Conservation (phyloP, 208 protist species). For the Trypanosomatidae sp. region DNA sequence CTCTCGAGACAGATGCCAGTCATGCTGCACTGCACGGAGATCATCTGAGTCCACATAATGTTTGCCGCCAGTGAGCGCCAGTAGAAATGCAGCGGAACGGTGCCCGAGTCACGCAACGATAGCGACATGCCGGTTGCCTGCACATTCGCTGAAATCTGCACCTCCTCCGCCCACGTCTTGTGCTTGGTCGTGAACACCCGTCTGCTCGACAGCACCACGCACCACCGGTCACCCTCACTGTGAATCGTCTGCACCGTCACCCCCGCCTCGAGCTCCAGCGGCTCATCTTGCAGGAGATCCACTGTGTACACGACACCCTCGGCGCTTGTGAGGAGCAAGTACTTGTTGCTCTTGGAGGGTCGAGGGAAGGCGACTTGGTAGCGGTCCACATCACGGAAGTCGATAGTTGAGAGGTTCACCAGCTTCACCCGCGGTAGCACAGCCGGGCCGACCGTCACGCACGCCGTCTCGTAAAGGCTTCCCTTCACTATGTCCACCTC, state of each 20-base stretch:
- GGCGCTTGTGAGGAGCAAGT: constrained; percentile 30
- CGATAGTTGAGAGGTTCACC: constrained; percentile 42
- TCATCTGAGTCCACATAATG: constrained; percentile 24
- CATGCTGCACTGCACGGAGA: constrained; percentile 49
- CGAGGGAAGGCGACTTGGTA: constrained; percentile 27
- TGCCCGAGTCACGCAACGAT: constrained; percentile 24
- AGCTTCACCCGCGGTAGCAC: constrained; percentile 40
- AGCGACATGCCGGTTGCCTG: constrained; percentile 24
- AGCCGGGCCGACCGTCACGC: constrained; percentile 42
- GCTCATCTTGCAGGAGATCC: constrained; percentile 26
- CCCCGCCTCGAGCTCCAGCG: constrained; percentile 30
- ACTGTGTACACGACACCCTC: constrained; percentile 14
- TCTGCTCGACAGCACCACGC: constrained; percentile 20
- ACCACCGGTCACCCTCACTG: constrained; percentile 15
- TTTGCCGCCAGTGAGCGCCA: constrained; percentile 31
- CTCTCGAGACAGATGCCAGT: constrained; percentile 37
- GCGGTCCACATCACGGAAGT: constrained; percentile 34
- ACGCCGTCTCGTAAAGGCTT: constrained; percentile 42
- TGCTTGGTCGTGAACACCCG: constrained; percentile 13
- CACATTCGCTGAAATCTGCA: constrained; percentile 29
- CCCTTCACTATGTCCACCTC: constrained; percentile 30
- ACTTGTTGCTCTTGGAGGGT: constrained; percentile 30
- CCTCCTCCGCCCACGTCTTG: constrained; percentile 18
- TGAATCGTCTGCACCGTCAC: constrained; percentile 20
- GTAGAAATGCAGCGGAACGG: constrained; percentile 21